These are phyloP conservation scores for Aspergillus thermomutatus DNA, from an alignment of 2,329 filamentous ascomycete species.

Conservation along the genomic window DNA sequence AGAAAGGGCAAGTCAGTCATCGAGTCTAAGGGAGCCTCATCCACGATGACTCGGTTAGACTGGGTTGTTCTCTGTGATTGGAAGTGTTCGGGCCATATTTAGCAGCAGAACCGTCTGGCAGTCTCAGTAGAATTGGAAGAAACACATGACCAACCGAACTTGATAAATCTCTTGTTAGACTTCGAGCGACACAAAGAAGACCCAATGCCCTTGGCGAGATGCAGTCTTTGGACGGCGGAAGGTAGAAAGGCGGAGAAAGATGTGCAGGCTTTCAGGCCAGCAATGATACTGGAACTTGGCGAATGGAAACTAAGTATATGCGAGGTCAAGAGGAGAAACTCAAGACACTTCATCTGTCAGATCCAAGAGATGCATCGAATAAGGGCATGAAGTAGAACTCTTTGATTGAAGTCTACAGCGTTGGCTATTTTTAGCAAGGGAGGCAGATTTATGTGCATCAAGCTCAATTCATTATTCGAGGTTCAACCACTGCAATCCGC, in stretches of 20 bases:
- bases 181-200: background rate
- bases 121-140: background rate
- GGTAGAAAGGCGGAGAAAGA: background rate
- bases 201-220: background rate
- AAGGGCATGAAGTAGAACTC: background rate
- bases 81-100: background rate
- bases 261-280: background rate
- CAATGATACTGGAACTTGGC: conserved; percentile 12
- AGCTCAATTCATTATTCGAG: background rate
- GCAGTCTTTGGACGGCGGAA: background rate
- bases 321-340: background rate
- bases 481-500: background rate
- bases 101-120: background rate
- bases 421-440: background rate
- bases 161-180: background rate
- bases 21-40: background rate
- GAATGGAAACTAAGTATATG: conserved; percentile 8
- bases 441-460: background rate
- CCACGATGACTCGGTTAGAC: background rate
- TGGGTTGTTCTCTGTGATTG: background rate
- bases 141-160: background rate
- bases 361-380: background rate
- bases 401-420: background rate
- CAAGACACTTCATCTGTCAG: background rate
- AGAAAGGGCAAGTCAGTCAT: background rate